Evolutionary conservation across 2,329 filamentous ascomycete species (phyloP).

Genomic region (Aplosporella prunicola): DNA sequence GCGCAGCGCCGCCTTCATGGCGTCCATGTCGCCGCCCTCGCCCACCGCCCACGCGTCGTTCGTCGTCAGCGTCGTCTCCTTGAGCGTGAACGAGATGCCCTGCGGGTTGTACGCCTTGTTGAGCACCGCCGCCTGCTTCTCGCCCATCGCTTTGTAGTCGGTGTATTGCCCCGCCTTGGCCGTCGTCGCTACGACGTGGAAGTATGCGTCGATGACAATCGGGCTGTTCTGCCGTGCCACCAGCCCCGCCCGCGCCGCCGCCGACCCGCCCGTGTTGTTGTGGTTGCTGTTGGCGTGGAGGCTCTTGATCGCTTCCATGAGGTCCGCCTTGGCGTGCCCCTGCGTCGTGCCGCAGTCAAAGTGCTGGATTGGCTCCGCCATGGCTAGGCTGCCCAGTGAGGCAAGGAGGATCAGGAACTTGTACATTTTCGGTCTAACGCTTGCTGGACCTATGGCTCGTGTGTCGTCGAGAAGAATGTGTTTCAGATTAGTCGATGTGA

Average conservation of each 20-base stretch:
- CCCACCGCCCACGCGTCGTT: conserved; percentile 47
- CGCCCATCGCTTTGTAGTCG: conserved; percentile 27
- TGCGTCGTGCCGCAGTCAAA: conserved; percentile 36
- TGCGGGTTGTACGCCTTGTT: conserved; percentile 41
- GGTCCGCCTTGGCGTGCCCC: conserved; percentile 28
- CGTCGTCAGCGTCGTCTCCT: conserved; percentile 40
- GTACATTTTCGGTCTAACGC: conserved; percentile 21
- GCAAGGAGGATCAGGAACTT: conserved; percentile 25
- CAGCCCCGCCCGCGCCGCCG: conserved; percentile 20
- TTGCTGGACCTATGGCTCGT: too few relatives aligned
- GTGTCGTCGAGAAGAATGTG: too few relatives aligned
- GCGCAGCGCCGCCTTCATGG: conserved; percentile 46
- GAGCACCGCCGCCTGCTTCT: conserved; percentile 28
- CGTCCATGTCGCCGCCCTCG: conserved; percentile 37
- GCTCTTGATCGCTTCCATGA: conserved; percentile 27
- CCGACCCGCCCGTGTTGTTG: conserved; percentile 17
- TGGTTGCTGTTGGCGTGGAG: conserved; percentile 20
- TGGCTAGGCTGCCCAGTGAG: conserved; percentile 19
- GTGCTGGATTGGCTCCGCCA: conserved; percentile 20
- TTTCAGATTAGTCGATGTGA: too few relatives aligned
- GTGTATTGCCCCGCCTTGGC: conserved; percentile 30
- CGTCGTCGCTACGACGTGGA: conserved; percentile 36
- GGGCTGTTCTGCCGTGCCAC: conserved; percentile 17
- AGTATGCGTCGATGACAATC: conserved; percentile 33
- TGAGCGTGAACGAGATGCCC: conserved; percentile 42